Percentiles rank a stretch among this genome's conserved stretches.
phyloP scores from a whole-genome alignment of 108 stramenopile genomes.

The Nitzschia palea region DNA sequence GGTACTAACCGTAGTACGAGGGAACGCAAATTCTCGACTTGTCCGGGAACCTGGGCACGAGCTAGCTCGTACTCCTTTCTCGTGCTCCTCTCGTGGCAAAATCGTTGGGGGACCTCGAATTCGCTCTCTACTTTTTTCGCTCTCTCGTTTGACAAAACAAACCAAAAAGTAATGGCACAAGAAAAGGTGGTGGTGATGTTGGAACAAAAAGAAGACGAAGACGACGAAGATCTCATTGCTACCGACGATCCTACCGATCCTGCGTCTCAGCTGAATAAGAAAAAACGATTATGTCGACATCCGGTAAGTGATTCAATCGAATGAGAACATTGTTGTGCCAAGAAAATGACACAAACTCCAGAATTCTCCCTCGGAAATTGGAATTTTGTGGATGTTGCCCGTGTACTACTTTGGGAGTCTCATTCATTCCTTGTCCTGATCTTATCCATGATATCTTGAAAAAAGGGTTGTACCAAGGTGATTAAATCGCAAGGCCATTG shows the following conservation, averaged over 20 bases:
- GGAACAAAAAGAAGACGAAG: slow-evolving; percentile 3
- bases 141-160: neutral
- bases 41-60: neutral
- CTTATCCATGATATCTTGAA: slow-evolving; percentile 27
- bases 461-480: slow-evolving; percentile 46
- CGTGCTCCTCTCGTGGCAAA: neutral
- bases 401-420: neutral
- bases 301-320: slow-evolving; percentile 13
- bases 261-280: neutral
- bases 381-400: neutral
- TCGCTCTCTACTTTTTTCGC: neutral
- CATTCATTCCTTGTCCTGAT: neutral
- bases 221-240: neutral
- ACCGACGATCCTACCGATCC: neutral
- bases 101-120: neutral
- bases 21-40: neutral
- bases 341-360: too few relatives aligned
- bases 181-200: neutral
- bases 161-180: neutral
- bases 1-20: too few relatives aligned
- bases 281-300: slow-evolving; percentile 23
- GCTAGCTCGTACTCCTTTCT: neutral
- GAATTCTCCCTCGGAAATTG: too few relatives aligned
- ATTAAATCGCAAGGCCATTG: slow-evolving; percentile 72
- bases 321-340: too few relatives aligned